These are phyloP conservation scores for Phylloporus arenicola DNA, from an alignment of 768 basidiomycete species.

Conservation along the genomic window DNA sequence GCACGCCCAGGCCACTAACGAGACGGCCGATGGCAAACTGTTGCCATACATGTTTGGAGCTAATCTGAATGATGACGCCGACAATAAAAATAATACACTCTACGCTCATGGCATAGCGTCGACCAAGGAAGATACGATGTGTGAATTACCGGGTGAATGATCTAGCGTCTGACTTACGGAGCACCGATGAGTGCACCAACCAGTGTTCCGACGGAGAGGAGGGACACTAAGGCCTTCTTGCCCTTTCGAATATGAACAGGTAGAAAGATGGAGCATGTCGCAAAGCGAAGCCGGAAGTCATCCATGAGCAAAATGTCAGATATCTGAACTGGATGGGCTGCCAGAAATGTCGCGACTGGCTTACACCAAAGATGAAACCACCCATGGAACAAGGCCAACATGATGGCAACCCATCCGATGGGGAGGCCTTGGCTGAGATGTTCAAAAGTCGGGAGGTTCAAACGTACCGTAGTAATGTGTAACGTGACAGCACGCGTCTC, in stretches of 20 bases:
- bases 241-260: constrained; percentile 51
- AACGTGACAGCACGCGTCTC: background rate
- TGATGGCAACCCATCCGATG: constrained; percentile 57
- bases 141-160: background rate
- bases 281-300: constrained; percentile 64
- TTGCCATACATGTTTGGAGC: constrained; percentile 49
- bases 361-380: constrained; percentile 55
- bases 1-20: constrained; percentile 62
- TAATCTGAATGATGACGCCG: constrained; percentile 58
- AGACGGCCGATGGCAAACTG: constrained; percentile 66
- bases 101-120: constrained; percentile 58
- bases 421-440: constrained; percentile 49
- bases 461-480: background rate
- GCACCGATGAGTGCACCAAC: constrained; percentile 59
- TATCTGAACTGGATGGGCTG: constrained; percentile 49
- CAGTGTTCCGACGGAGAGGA: constrained; percentile 67
- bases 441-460: background rate
- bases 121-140: constrained; percentile 41
- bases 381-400: constrained; percentile 66
- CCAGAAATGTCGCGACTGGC: constrained; percentile 7
- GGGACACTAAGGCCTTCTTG: constrained; percentile 66
- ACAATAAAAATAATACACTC: constrained; percentile 55
- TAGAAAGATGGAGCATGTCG: constrained; percentile 37
- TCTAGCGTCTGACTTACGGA: constrained; percentile 37
- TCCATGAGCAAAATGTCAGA: constrained; percentile 70